phyloP scores from a whole-genome alignment of 192 early-diverging fungal genomes.

The Backusella liffmaniae region DNA sequence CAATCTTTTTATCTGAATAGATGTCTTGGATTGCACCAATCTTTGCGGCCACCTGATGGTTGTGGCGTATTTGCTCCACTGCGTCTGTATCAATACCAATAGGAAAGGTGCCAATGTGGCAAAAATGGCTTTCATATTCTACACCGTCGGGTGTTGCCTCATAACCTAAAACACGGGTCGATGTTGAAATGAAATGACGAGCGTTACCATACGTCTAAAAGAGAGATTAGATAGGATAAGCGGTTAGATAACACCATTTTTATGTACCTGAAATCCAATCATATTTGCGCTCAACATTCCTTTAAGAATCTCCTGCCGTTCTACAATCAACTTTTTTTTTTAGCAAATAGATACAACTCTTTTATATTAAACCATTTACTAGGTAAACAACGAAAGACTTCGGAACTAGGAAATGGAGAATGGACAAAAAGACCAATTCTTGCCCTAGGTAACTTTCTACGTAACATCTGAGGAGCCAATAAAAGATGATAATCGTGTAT shows the following conservation, averaged over 20 bases:
- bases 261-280: slow-evolving; percentile 85
- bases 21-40: slow-evolving; percentile 79
- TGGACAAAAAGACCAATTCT: slow-evolving; percentile 95
- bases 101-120: slow-evolving; percentile 88
- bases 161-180: slow-evolving; percentile 91
- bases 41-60: slow-evolving; percentile 69
- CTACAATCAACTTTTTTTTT: slow-evolving; percentile 72
- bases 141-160: slow-evolving; percentile 93
- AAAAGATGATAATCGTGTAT: slow-evolving; percentile 97
- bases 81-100: slow-evolving; percentile 91
- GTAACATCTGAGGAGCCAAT: slow-evolving; percentile 85
- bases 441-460: slow-evolving; percentile 77
- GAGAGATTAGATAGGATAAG: not conserved
- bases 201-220: slow-evolving; percentile 86
- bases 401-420: slow-evolving; percentile 93
- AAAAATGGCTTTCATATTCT: slow-evolving; percentile 75
- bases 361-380: slow-evolving; percentile 72
- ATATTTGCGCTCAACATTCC: slow-evolving; percentile 91
- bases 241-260: not conserved
- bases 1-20: slow-evolving; percentile 89
- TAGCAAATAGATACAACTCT: no score
- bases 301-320: slow-evolving; percentile 79
- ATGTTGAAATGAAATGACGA: slow-evolving; percentile 89
- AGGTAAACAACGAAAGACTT: slow-evolving; percentile 92
- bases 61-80: slow-evolving; percentile 61